Percentiles rank a stretch among this genome's conserved stretches.
phyloP scores from a whole-genome alignment of 176 grass and related monocot species.

The Raddia guianensis region DNA sequence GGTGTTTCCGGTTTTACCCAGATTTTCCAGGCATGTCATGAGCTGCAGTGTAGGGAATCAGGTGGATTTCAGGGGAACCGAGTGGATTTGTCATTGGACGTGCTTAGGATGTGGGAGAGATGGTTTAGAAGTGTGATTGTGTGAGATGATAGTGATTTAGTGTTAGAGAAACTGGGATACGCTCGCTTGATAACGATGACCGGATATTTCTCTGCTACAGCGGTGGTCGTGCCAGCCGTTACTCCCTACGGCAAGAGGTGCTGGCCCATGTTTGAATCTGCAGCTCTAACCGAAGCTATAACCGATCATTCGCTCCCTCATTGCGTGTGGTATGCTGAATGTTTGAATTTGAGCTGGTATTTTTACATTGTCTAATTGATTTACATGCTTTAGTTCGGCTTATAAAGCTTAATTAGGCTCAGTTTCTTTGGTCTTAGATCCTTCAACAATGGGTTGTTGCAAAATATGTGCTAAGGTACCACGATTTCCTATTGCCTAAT shows the following conservation, averaged over 20 bases:
- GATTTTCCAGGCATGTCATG: conserved; percentile 10
- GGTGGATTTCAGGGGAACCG: conserved; percentile 18
- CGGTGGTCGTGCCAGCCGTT: conserved; percentile 48
- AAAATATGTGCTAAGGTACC: conserved; percentile 61
- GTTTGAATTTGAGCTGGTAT: conserved; percentile 60
- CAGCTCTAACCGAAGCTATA: conserved; percentile 63
- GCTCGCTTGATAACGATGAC: conserved; percentile 70
- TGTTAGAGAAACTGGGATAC: conserved; percentile 55
- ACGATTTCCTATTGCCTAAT: conserved; percentile 49
- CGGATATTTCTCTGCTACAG: conserved; percentile 72
- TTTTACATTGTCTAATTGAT: conserved; percentile 56
- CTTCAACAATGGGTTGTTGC: conserved; percentile 64
- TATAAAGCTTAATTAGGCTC: conserved; percentile 56
- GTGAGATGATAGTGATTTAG: conserved; percentile 44
- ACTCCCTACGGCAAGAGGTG: conserved; percentile 53
- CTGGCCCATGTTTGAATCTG: conserved; percentile 53
- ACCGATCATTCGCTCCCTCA: conserved; percentile 56
- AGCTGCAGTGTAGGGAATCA: conserved; percentile 27
- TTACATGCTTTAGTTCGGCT: conserved; percentile 47
- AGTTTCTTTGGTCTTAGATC: conserved; percentile 65
- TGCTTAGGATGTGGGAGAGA: conserved; percentile 1
- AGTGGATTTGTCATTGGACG: conserved; percentile 30
- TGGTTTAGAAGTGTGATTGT: conserved; percentile 13
- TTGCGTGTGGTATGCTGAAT: conserved; percentile 65
- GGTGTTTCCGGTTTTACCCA: background rate